Percentiles rank a stretch among this genome's conserved stretches.
phyloP scores from a whole-genome alignment of 2,329 filamentous ascomycete genomes.

The Cladophialophora chaetospira region DNA sequence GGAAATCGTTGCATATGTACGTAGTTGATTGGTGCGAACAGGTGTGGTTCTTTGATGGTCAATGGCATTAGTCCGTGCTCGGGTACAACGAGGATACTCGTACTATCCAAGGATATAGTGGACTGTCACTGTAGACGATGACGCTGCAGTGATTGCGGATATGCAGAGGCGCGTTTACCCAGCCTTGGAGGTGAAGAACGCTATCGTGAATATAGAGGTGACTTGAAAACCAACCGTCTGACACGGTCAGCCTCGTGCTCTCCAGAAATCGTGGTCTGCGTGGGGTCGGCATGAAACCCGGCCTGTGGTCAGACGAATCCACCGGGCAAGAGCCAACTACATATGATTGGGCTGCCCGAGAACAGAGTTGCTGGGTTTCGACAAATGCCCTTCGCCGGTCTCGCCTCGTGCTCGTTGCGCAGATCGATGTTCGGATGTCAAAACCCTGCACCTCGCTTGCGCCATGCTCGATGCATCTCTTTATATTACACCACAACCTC shows the following conservation, averaged over 20 bases:
- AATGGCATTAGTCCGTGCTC: too few species aligned
- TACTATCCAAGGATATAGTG: too few species aligned
- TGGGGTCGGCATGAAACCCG: conserved; percentile 15
- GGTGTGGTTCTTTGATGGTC: too few species aligned
- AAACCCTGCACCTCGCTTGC: not conserved
- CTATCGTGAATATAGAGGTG: too few species aligned
- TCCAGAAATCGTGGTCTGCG: too few species aligned
- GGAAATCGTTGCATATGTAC: too few species aligned
- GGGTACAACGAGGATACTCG: too few species aligned
- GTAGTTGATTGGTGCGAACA: not conserved
- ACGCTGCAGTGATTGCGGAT: too few species aligned
- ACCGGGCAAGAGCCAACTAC: not conserved
- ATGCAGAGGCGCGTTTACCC: too few species aligned
- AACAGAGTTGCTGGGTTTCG: not conserved
- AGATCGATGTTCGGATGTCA: not conserved
- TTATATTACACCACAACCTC: not conserved
- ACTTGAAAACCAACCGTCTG: not conserved
- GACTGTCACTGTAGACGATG: too few species aligned
- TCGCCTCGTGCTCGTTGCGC: conserved; percentile 12
- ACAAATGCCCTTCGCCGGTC: not conserved
- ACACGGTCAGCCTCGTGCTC: not conserved
- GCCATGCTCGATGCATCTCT: not conserved
- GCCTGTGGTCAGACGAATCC: conserved; percentile 6
- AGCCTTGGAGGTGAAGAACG: too few species aligned
- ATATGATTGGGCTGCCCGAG: not conserved